Conservation (phyloP, 371 early-diverging fungal species). For the Apophysomyces trapeziformis region DNA sequence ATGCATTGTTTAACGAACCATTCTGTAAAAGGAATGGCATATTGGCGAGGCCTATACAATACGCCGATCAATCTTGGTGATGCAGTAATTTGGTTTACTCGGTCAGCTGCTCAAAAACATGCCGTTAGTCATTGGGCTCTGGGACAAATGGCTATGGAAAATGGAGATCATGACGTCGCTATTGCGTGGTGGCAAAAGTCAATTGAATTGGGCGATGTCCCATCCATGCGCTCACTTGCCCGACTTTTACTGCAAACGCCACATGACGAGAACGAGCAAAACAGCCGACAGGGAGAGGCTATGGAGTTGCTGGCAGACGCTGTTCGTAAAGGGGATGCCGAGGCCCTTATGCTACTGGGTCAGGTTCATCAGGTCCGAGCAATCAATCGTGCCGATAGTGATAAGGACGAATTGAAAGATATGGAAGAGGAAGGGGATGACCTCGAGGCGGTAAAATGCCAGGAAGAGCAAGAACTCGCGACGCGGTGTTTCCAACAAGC, state of each 20-base stretch:
- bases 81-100: constrained; percentile 41
- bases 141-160: constrained; percentile 39
- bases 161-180: constrained; percentile 40
- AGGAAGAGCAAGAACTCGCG: constrained; percentile 44
- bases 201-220: constrained; percentile 38
- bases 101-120: constrained; percentile 34
- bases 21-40: constrained; percentile 20
- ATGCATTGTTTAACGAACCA: not conserved
- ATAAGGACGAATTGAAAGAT: not conserved
- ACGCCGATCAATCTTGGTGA: constrained; percentile 29
- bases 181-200: constrained; percentile 47
- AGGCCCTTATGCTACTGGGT: constrained; percentile 41
- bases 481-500: constrained; percentile 51
- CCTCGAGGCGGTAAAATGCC: constrained; percentile 17
- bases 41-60: constrained; percentile 40
- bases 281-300: constrained; percentile 6
- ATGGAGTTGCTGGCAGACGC: constrained; percentile 30
- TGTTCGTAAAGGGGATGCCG: constrained; percentile 37
- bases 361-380: constrained; percentile 28
- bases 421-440: constrained; percentile 20
- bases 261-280: constrained; percentile 8
- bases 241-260: constrained; percentile 19
- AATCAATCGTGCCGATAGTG: not conserved
- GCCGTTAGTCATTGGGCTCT: constrained; percentile 45
- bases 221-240: constrained; percentile 34